These are phyloP conservation scores for Candida sanyiensis DNA, from an alignment of 805 yeast species.

Conservation along the genomic window DNA sequence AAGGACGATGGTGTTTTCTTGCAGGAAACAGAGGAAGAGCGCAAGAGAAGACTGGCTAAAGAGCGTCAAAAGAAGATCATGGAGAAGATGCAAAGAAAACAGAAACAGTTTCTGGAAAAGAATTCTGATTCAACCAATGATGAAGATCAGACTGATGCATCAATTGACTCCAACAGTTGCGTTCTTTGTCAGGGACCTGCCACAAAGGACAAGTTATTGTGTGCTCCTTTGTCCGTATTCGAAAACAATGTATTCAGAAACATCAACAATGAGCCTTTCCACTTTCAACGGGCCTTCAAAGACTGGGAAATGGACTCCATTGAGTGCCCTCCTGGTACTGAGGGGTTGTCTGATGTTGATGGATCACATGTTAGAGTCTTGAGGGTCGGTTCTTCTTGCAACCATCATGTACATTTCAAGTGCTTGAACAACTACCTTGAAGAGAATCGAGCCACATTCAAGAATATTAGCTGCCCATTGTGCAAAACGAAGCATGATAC, in stretches of 20 bases:
- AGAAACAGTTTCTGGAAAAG: conserved; percentile 61
- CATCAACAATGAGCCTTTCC: background rate
- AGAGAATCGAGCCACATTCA: conserved; percentile 50
- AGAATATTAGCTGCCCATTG: conserved; percentile 85
- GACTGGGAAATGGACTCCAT: conserved; percentile 23
- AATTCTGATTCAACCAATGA: conserved; percentile 37
- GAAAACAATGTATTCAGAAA: conserved; percentile 27
- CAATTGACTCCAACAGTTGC: conserved; percentile 36
- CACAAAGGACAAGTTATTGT: conserved; percentile 42
- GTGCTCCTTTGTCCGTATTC: conserved; percentile 48
- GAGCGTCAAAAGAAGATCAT: conserved; percentile 56
- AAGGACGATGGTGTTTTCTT: conserved; percentile 32
- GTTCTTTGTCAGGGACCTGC: conserved; percentile 56
- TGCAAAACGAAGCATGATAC: conserved; percentile 81
- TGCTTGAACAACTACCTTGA: conserved; percentile 68
- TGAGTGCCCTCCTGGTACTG: conserved; percentile 22
- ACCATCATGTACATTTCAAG: conserved; percentile 84
- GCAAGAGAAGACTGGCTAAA: conserved; percentile 51
- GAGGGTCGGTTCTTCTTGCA: conserved; percentile 54
- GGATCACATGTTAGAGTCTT: conserved; percentile 4
- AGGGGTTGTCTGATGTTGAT: conserved; percentile 25
- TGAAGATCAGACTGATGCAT: conserved; percentile 19
- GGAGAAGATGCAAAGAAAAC: conserved; percentile 65
- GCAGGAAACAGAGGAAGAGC: conserved; percentile 51
- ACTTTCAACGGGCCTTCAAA: conserved; percentile 14